Evolutionary conservation across 257 asterid genomes (phyloP).

Genomic region (Ajuga chamaepitys): DNA sequence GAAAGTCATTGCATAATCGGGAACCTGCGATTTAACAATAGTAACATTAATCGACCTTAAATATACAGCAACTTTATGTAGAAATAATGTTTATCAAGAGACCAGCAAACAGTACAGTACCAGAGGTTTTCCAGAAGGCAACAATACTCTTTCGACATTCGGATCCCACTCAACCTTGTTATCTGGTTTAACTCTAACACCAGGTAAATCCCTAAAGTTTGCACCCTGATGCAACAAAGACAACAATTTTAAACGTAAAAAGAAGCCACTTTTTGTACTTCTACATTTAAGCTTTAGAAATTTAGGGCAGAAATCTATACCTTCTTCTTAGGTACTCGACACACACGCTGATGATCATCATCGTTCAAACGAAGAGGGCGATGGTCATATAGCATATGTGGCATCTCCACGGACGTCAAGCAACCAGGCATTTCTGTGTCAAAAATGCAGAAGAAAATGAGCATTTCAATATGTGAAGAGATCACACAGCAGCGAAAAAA

Average conservation of each 20-base stretch:
- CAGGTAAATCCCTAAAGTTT: conserved; percentile 61
- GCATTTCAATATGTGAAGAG: background rate
- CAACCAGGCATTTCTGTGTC: conserved; percentile 62
- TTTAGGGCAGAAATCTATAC: conserved; percentile 19
- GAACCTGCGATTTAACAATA: conserved; percentile 39
- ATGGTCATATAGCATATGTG: conserved; percentile 55
- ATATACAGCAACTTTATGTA: background rate
- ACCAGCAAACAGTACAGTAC: conserved; percentile 36
- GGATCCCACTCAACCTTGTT: conserved; percentile 74
- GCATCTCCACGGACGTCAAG: background rate
- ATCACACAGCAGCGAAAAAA: background rate
- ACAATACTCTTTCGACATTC: conserved; percentile 22
- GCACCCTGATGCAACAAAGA: conserved; percentile 51
- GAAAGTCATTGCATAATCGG: conserved; percentile 73
- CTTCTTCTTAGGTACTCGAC: conserved; percentile 64
- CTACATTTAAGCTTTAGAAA: background rate
- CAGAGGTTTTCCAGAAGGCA: conserved; percentile 80
- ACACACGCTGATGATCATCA: conserved; percentile 66
- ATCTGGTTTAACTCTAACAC: conserved; percentile 51
- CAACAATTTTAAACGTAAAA: background rate
- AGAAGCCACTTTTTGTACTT: no score
- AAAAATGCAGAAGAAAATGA: background rate
- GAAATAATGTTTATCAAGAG: background rate
- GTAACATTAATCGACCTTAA: background rate
- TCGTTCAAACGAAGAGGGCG: conserved; percentile 46